A percentile compares a stretch with the other conserved stretches of the same genome.
Conservation (phyloP, 257 asterid genomes). For the Coffea canephora region DNA sequence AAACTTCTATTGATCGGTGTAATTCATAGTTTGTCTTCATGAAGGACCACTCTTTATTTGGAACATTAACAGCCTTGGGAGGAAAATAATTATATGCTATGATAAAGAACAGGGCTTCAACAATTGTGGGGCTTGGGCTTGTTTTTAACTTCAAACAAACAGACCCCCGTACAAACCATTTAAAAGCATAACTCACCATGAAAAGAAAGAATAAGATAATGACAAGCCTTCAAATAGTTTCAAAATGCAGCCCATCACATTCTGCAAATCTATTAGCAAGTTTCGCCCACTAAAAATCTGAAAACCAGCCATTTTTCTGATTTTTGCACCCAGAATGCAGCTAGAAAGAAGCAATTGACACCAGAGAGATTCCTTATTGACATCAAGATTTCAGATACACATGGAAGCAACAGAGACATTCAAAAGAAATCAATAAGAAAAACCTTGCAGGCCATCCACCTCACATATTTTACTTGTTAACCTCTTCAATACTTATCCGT, state of each 20-base stretch:
- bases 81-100: slow-evolving; percentile 23
- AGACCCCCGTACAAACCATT: slow-evolving; percentile 38
- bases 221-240: slow-evolving; percentile 11
- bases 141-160: slow-evolving; percentile 31
- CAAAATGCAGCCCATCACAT: slow-evolving; percentile 14
- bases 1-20: slow-evolving; percentile 21
- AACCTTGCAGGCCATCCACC: not conserved
- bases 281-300: not conserved
- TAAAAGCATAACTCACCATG: slow-evolving; percentile 25
- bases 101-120: slow-evolving; percentile 25
- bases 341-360: not conserved
- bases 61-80: slow-evolving; percentile 33
- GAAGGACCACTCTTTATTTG: slow-evolving; percentile 25
- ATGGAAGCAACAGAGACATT: not conserved
- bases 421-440: not conserved
- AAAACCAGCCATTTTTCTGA: not conserved
- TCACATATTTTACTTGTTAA: not conserved
- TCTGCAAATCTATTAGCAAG: not conserved
- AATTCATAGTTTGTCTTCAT: slow-evolving; percentile 29
- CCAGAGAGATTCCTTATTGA: not conserved
- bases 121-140: slow-evolving; percentile 35
- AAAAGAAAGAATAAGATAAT: slow-evolving; percentile 11
- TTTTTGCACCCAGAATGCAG: not conserved
- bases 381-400: not conserved
- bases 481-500: not conserved